A percentile compares a stretch with the other conserved stretches of the same genome.
phyloP scores from a whole-genome alignment of 495 filamentous ascomycete genomes.

The Xylaria cubensis region DNA sequence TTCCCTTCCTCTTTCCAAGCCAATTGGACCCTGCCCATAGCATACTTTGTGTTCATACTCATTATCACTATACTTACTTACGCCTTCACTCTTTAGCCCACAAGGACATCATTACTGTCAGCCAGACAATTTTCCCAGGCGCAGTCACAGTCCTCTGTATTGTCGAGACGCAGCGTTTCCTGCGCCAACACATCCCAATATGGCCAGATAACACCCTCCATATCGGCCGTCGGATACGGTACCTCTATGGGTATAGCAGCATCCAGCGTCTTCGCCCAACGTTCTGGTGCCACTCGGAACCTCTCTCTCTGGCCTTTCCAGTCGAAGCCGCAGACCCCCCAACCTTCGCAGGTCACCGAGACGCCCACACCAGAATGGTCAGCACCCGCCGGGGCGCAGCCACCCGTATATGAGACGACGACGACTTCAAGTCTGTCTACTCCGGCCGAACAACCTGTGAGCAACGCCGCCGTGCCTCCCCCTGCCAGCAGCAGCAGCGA shows the following conservation, averaged over 20 bases:
- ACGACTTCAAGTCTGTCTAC: not conserved
- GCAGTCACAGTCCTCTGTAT: constrained; percentile 27
- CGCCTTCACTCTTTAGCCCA: constrained; percentile 31
- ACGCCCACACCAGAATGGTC: not conserved
- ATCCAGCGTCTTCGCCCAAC: constrained; percentile 38
- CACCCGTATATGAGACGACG: not conserved
- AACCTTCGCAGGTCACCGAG: not conserved
- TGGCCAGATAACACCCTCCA: constrained; percentile 9
- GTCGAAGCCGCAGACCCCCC: constrained; percentile 30
- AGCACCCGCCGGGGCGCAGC: constrained; percentile 11
- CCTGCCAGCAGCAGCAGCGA: not conserved
- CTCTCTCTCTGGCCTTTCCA: constrained; percentile 44
- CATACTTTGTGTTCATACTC: not conserved
- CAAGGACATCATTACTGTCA: constrained; percentile 33
- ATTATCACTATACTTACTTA: constrained; percentile 30
- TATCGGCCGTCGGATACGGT: constrained; percentile 10
- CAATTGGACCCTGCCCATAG: constrained; percentile 13
- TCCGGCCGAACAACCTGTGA: constrained; percentile 4
- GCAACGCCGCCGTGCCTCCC: constrained; percentile 17
- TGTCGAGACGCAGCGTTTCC: constrained; percentile 15
- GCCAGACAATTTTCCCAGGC: constrained; percentile 35
- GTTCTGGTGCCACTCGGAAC: constrained; percentile 37
- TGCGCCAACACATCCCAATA: not conserved
- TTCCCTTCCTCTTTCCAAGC: not conserved
- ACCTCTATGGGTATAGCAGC: constrained; percentile 24